These are phyloP conservation scores for Ajuga chamaepitys DNA, from an alignment of 257 asterid genomes.

Conservation along the genomic window DNA sequence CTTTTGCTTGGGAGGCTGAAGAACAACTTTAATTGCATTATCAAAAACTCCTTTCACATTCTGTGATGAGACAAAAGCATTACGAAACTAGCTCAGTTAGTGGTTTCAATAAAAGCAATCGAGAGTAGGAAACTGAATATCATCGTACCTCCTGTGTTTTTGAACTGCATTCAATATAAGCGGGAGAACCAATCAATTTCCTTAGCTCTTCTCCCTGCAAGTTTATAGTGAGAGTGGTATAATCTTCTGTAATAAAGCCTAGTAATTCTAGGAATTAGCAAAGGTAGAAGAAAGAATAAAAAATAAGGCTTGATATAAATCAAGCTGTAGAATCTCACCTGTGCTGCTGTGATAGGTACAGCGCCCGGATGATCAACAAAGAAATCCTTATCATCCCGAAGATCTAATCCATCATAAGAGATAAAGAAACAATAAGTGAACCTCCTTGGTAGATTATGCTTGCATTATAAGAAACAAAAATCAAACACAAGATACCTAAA, in stretches of 20 bases:
- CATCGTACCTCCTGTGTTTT: constrained; percentile 59
- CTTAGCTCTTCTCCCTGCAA: constrained; percentile 68
- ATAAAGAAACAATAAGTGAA: constrained; percentile 6
- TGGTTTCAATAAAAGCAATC: not conserved
- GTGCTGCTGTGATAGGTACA: constrained; percentile 81
- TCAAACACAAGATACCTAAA: not conserved
- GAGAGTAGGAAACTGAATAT: not conserved
- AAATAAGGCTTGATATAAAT: not conserved
- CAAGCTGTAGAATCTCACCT: constrained; percentile 37
- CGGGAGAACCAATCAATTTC: constrained; percentile 54
- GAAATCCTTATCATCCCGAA: constrained; percentile 94
- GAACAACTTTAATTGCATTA: constrained; percentile 61
- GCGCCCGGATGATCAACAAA: constrained; percentile 89
- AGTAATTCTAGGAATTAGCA: not conserved
- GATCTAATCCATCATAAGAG: constrained; percentile 45
- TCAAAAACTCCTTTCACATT: constrained; percentile 56
- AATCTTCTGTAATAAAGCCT: not conserved
- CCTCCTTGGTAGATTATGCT: not conserved
- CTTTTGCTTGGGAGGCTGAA: constrained; percentile 61
- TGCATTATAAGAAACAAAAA: not conserved
- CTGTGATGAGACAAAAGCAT: constrained; percentile 15
- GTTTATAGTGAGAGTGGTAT: constrained; percentile 8
- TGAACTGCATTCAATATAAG: constrained; percentile 76
- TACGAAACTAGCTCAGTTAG: not conserved
- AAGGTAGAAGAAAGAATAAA: not conserved